Conservation (phyloP, 495 filamentous ascomycete species). For the Penicillium cosmopolitanum region DNA sequence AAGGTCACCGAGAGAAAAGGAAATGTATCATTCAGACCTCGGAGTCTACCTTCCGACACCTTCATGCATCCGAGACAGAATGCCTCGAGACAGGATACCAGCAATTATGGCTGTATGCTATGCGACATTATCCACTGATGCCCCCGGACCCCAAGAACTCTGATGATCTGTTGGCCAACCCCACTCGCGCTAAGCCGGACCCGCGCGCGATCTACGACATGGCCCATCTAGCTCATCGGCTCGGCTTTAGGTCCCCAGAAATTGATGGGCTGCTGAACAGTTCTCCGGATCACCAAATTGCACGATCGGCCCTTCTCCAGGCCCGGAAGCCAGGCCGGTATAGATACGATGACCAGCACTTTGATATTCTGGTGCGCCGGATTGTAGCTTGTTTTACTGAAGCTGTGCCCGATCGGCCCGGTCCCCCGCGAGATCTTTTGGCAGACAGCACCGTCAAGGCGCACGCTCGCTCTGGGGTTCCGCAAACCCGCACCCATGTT, state of each 20-base stretch:
- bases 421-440: too few relatives aligned
- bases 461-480: too few relatives aligned
- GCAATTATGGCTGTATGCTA: too few relatives aligned
- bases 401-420: constrained; percentile 24
- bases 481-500: too few relatives aligned
- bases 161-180: not conserved
- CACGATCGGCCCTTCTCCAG: constrained; percentile 2
- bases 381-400: constrained; percentile 30
- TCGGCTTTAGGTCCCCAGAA: constrained; percentile 5
- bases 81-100: too few relatives aligned
- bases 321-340: constrained; percentile 6
- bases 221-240: constrained; percentile 7
- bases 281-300: constrained; percentile 12
- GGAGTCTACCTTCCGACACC: too few relatives aligned
- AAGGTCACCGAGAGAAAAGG: too few relatives aligned
- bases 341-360: constrained; percentile 3
- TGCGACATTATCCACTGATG: too few relatives aligned
- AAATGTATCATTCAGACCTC: too few relatives aligned
- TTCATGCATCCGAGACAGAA: too few relatives aligned
- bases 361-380: constrained; percentile 12
- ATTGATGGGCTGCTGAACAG: not conserved
- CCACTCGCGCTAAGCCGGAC: not conserved
- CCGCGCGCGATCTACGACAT: constrained; percentile 8
- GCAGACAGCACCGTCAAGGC: too few relatives aligned
- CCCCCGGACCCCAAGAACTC: not conserved